A percentile compares a stretch with the other conserved stretches of the same genome.
phyloP scores from a whole-genome alignment of 2,329 filamentous ascomycete species.

The Stenocarpella maydis region DNA sequence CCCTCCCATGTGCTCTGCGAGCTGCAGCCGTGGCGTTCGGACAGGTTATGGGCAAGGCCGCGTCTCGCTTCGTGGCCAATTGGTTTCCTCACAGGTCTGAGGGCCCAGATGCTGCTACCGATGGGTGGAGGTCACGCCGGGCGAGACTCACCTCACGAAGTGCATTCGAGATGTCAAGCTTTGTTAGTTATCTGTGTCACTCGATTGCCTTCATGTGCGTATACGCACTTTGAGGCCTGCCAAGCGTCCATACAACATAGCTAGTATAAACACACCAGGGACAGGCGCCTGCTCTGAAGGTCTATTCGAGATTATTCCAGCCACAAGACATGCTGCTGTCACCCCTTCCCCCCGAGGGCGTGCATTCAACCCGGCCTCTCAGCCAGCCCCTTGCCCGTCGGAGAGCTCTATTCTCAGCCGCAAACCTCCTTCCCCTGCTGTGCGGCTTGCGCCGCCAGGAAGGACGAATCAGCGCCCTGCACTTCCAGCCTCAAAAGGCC shows the following conservation, averaged over 20 bases:
- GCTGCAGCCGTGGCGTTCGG: slow-evolving; percentile 1
- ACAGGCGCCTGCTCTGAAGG: background rate
- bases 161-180: background rate
- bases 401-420: slow-evolving; percentile 17
- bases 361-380: background rate
- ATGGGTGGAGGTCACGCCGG: too few species aligned
- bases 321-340: background rate
- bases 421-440: background rate
- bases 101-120: background rate
- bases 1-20: background rate
- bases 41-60: background rate
- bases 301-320: background rate
- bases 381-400: background rate
- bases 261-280: too few species aligned
- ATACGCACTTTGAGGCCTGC: background rate
- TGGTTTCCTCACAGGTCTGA: background rate
- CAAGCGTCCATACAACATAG: background rate
- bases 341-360: background rate
- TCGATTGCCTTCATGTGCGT: background rate
- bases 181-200: background rate
- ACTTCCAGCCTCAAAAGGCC: background rate
- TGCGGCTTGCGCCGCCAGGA: background rate
- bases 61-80: background rate
- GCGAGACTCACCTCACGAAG: too few species aligned
- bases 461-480: slow-evolving; percentile 17